Percentiles rank a stretch among this genome's conserved stretches.
These are phyloP conservation scores for Daldinia decipiens DNA, from an alignment of 495 filamentous ascomycete genomes.

Conservation along the genomic window DNA sequence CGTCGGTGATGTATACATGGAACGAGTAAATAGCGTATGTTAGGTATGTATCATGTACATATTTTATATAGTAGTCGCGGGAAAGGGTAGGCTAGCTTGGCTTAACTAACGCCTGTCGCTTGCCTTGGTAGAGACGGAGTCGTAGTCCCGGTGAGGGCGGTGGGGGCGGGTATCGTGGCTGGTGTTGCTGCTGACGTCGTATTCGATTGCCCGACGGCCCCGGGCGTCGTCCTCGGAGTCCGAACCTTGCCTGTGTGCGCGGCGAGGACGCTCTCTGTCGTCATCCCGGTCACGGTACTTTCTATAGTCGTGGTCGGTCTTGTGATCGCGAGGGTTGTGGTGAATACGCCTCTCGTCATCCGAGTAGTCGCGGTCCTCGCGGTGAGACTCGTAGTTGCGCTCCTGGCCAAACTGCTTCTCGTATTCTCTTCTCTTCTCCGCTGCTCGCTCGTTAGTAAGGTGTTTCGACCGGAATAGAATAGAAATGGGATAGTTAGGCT, in stretches of 20 bases:
- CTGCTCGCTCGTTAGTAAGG: slow-evolving; percentile 38
- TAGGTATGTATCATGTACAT: slow-evolving; percentile 3
- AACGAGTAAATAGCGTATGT: neutral
- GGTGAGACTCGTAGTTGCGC: slow-evolving; percentile 39
- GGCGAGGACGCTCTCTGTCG: slow-evolving; percentile 33
- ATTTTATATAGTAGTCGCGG: neutral
- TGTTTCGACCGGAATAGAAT: no score
- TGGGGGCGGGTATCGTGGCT: slow-evolving; percentile 20
- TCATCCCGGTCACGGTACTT: slow-evolving; percentile 37
- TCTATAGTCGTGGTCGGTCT: slow-evolving; percentile 49
- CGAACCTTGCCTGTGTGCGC: slow-evolving; percentile 34
- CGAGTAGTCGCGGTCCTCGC: slow-evolving; percentile 45
- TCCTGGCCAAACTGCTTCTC: slow-evolving; percentile 44
- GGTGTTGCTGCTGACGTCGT: slow-evolving; percentile 11
- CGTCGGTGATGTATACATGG: neutral
- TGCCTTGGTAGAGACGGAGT: slow-evolving; percentile 22
- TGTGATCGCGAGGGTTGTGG: slow-evolving; percentile 47
- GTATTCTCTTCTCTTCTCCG: slow-evolving; percentile 52
- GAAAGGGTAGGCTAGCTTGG: neutral
- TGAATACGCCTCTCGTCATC: slow-evolving; percentile 46
- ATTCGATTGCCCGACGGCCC: slow-evolving; percentile 40
- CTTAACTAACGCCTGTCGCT: slow-evolving; percentile 42
- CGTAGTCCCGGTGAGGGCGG: slow-evolving; percentile 39
- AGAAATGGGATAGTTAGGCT: slow-evolving; percentile 13
- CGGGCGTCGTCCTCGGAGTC: slow-evolving; percentile 43